These are phyloP conservation scores for Stygiomarasmius scandens DNA, from an alignment of 1,284 basidiomycete genomes.

Conservation along the genomic window DNA sequence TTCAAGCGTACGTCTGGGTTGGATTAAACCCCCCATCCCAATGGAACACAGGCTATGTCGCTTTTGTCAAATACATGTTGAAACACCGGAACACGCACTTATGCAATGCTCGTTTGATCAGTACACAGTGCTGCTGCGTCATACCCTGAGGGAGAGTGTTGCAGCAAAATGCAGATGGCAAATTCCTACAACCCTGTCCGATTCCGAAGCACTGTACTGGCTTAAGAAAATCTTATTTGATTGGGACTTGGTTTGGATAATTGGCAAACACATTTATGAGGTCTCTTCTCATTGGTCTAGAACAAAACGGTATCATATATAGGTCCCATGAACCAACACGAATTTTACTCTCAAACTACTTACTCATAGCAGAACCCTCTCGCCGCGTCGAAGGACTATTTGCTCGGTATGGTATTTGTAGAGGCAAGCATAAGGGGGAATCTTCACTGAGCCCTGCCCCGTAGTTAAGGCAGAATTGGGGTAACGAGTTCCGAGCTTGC, in stretches of 20 bases:
- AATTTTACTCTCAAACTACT: no score
- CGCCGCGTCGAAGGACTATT: no score
- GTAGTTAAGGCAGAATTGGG: no score
- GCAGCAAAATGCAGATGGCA: not conserved
- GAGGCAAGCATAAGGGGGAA: no score
- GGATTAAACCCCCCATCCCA: no score
- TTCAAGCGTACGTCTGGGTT: no score
- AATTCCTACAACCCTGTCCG: not conserved
- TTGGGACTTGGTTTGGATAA: not conserved
- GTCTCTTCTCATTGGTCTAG: not conserved
- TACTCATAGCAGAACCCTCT: no score
- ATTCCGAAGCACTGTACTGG: not conserved
- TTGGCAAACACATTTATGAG: not conserved
- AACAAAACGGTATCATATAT: conserved; percentile 5
- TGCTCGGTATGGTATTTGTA: no score
- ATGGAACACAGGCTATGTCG: no score
- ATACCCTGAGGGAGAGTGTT: not conserved
- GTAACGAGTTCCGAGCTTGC: no score
- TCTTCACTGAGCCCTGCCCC: no score
- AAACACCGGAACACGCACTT: not conserved
- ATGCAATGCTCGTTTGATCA: not conserved
- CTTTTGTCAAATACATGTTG: not conserved
- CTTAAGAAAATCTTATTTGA: not conserved
- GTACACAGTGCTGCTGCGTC: not conserved
- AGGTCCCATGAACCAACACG: no score